These are phyloP conservation scores for Cladophialophora psammophila DNA, from an alignment of 2,329 filamentous ascomycete species.

Conservation along the genomic window DNA sequence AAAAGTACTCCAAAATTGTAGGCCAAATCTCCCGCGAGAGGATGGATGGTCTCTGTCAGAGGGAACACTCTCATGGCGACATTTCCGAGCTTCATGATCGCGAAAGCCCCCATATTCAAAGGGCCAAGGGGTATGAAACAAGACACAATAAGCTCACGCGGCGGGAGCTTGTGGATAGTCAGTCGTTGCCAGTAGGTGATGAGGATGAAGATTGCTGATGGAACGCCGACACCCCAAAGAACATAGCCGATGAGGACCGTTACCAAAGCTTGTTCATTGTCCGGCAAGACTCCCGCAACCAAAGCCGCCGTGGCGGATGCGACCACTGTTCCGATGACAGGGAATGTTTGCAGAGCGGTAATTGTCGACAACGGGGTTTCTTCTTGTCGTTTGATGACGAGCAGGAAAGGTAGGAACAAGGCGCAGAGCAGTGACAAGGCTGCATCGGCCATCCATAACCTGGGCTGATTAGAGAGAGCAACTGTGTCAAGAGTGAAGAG, in stretches of 20 bases:
- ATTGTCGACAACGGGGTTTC: conserved; percentile 62
- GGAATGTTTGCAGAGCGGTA: conserved; percentile 70
- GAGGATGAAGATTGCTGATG: conserved; percentile 68
- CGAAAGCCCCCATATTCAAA: conserved; percentile 70
- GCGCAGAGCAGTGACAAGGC: conserved; percentile 59
- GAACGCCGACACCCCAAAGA: conserved; percentile 67
- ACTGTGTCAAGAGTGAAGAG: neutral
- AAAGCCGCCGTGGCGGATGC: conserved; percentile 68
- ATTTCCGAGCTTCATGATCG: conserved; percentile 59
- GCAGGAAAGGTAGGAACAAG: conserved; percentile 60
- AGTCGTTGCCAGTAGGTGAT: conserved; percentile 74
- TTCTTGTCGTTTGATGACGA: conserved; percentile 42
- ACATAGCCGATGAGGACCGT: conserved; percentile 72
- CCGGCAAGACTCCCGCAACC: conserved; percentile 46
- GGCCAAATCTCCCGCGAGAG: conserved; percentile 44
- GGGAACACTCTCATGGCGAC: conserved; percentile 52
- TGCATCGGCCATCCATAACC: conserved; percentile 64
- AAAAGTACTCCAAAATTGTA: conserved; percentile 47
- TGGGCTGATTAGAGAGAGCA: neutral
- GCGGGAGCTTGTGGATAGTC: conserved; percentile 70
- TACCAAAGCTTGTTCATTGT: conserved; percentile 61
- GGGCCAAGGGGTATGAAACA: conserved; percentile 73
- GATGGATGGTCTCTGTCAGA: conserved; percentile 30
- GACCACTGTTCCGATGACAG: conserved; percentile 71
- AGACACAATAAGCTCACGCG: conserved; percentile 71